Evolutionary conservation across 176 grass and related monocot species (phyloP), one percentile per base, ranked within the genome.

Genomic region (Juncus effusus): DNA sequence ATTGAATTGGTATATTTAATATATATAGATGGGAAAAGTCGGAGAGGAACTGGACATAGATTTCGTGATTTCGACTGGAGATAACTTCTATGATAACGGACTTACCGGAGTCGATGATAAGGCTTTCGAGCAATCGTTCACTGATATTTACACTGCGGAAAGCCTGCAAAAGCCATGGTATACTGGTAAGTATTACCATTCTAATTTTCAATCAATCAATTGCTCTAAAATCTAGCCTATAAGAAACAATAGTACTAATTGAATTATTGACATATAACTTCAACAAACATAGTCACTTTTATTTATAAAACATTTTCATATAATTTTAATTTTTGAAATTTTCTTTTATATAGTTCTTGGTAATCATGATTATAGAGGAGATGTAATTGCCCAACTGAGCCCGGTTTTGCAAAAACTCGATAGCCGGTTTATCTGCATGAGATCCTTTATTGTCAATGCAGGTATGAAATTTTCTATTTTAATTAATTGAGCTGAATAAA

Each of bases 131-230:
- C 79, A 85, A 39, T 96, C 82, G 7, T 96, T 96, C 68, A 82
- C 84, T 40, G 69, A 85, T 61, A 64, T 96, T 54, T 96, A 91
- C 62, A 91, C 84, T 6, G 79, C 84, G 35, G 44, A 83, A 8
- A 91, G 92, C 79, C 65, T 96, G 12, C 84, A 96, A 72, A 96
- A 56, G 62, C 81, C 79, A 16, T 96, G 92, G 92, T 96, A 88
- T 65, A 80, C 74, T 3, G 84, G 92, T 96, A 95, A 69, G 77
- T 55, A 39, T 14, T 28, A 4, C 0, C 2, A 0, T 11, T 41
- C 16, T 5, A n/a, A n/a, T n/a, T 54, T 13, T 39, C 3, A 7
- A 5, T 38, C 3, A 6, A 6, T 47, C 6, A 47, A 9, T 47
- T 47, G 44, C 44, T 47, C 44, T 47, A 47, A 47, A 47, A 47